Percentiles rank a stretch among this genome's conserved stretches.
Evolutionary conservation across 2,329 filamentous ascomycete genomes (phyloP).

Genomic region (Nigrograna mackinnonii): DNA sequence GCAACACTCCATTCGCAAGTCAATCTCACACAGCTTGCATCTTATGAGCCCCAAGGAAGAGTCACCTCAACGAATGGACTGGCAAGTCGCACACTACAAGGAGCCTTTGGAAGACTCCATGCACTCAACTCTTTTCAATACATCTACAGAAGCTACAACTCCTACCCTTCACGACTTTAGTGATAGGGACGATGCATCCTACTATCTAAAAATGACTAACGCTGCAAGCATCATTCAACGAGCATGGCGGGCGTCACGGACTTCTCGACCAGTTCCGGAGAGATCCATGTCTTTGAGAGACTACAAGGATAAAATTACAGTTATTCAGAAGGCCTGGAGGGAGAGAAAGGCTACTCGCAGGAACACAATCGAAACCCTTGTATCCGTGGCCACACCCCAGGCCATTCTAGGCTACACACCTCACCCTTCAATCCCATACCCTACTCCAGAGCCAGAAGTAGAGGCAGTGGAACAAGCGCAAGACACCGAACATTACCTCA

Average conservation of each 20-base stretch:
- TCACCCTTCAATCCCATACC: slow-evolving; percentile 33
- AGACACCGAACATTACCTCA: slow-evolving; percentile 22
- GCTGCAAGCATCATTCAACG: slow-evolving; percentile 40
- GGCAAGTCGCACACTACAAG: slow-evolving; percentile 18
- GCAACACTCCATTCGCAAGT: slow-evolving; percentile 37
- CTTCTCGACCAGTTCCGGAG: slow-evolving; percentile 13
- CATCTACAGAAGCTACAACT: slow-evolving; percentile 27
- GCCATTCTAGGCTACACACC: slow-evolving; percentile 27
- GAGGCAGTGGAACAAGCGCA: background rate
- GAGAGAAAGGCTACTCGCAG: slow-evolving; percentile 32
- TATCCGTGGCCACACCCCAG: slow-evolving; percentile 36
- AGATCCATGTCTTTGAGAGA: slow-evolving; percentile 32
- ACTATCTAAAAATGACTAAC: slow-evolving; percentile 26
- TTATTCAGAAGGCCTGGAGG: slow-evolving; percentile 43
- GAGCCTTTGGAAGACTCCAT: slow-evolving; percentile 23
- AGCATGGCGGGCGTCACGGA: slow-evolving; percentile 34
- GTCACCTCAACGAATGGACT: slow-evolving; percentile 27
- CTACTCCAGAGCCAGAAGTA: slow-evolving; percentile 34
- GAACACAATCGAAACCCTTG: slow-evolving; percentile 32
- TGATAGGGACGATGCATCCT: slow-evolving; percentile 26
- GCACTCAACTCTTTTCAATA: background rate
- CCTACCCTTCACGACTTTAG: slow-evolving; percentile 20
- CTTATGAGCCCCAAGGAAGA: slow-evolving; percentile 35
- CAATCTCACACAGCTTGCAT: slow-evolving; percentile 29
- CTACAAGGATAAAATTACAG: slow-evolving; percentile 41